Evolutionary conservation across 164 flowering plant species (phyloP).

Genomic region (Houttuynia cordata): DNA sequence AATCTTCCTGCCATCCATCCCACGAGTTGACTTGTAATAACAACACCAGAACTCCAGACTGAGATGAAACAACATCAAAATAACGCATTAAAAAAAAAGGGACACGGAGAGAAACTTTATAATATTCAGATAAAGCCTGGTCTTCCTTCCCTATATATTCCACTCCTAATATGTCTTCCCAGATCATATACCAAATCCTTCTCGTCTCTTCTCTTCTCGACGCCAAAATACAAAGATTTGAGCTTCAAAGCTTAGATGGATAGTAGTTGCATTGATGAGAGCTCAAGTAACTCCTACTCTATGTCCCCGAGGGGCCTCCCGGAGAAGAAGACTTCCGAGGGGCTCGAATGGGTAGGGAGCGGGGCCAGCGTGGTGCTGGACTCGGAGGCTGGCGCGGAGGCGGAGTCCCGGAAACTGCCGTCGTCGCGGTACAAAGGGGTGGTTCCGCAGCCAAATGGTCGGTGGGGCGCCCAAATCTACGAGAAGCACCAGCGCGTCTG

Average conservation of each 20-base stretch:
- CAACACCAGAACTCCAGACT: background rate
- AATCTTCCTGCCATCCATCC: conserved; percentile 43
- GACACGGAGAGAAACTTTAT: too few relatives aligned
- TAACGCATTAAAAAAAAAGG: background rate
- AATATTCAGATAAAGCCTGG: too few relatives aligned
- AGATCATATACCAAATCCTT: too few relatives aligned
- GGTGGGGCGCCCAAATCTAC: conserved; percentile 97
- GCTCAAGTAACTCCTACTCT: conserved; percentile 26
- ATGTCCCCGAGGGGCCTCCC: conserved; percentile 13
- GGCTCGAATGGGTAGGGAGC: conserved; percentile 58
- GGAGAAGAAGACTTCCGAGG: conserved; percentile 19
- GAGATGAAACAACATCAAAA: too few relatives aligned
- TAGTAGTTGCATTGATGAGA: conserved; percentile 40
- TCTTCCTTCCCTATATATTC: conserved; percentile 6
- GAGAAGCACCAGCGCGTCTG: conserved; percentile 97
- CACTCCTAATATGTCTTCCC: background rate
- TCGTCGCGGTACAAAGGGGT: conserved; percentile 88
- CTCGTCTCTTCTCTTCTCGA: too few relatives aligned
- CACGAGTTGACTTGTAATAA: conserved; percentile 28
- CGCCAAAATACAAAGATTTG: background rate
- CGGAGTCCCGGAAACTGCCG: conserved; percentile 75
- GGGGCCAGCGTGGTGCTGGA: conserved; percentile 52
- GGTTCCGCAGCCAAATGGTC: conserved; percentile 92
- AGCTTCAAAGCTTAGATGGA: conserved; percentile 22
- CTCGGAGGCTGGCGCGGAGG: conserved; percentile 46